These are phyloP conservation scores for Penicillium sp. DNA, from an alignment of 2,329 filamentous ascomycete species.

Conservation along the genomic window DNA sequence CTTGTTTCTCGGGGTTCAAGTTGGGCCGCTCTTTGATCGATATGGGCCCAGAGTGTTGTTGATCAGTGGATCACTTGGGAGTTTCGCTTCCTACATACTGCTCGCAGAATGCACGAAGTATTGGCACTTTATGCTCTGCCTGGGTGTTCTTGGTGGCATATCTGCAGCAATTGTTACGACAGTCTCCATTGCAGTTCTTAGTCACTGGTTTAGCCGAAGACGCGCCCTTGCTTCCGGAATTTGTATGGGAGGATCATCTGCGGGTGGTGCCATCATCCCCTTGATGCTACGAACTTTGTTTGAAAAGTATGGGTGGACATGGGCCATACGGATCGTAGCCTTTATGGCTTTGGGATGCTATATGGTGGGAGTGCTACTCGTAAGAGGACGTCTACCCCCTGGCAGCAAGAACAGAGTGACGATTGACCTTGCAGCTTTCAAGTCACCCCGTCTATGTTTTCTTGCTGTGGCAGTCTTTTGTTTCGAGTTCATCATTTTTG, in stretches of 20 bases:
- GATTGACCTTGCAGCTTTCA: conserved; percentile 46
- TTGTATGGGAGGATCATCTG: conserved; percentile 42
- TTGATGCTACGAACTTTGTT: conserved; percentile 36
- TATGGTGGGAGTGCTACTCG: conserved; percentile 30
- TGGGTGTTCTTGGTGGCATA: conserved; percentile 38
- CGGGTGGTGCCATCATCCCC: conserved; percentile 41
- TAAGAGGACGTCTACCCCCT: conserved; percentile 38
- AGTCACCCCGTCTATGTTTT: conserved; percentile 44
- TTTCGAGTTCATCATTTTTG: conserved; percentile 53
- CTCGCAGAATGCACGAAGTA: conserved; percentile 50
- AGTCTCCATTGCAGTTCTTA: conserved; percentile 39
- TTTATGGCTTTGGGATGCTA: conserved; percentile 40
- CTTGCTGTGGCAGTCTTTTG: conserved; percentile 46
- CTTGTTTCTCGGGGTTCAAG: conserved; percentile 49
- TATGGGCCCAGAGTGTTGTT: conserved; percentile 48
- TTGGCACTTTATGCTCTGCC: conserved; percentile 51
- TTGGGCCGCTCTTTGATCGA: conserved; percentile 51
- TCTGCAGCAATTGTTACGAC: conserved; percentile 40
- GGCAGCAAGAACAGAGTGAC: conserved; percentile 27
- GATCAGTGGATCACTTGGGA: conserved; percentile 39
- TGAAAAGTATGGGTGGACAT: conserved; percentile 36
- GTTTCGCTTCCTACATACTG: conserved; percentile 46
- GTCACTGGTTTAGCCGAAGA: conserved; percentile 43
- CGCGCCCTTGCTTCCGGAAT: conserved; percentile 42
- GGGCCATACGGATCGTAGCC: conserved; percentile 39